Evolutionary conservation across 305 asterid genomes (phyloP).

Genomic region (Caryopteris hybrid): DNA sequence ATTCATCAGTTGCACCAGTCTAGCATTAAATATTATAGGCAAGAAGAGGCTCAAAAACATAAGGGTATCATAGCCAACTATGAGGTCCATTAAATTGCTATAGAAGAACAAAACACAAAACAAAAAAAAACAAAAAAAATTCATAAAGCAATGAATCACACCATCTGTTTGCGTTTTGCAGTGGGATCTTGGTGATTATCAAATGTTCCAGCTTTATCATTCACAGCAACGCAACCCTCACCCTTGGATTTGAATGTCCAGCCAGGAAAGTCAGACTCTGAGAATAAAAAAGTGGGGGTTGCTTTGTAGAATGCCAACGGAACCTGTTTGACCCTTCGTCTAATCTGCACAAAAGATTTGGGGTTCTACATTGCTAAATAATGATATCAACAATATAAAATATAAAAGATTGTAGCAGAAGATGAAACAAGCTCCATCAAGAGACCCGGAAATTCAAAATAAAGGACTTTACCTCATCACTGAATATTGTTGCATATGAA

Average conservation of each 20-base stretch:
- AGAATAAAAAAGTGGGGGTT: conserved; percentile 65
- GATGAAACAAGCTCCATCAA: background rate
- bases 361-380: background rate
- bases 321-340: conserved; percentile 86
- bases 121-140: background rate
- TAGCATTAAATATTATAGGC: no score
- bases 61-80: background rate
- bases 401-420: background rate
- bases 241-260: conserved; percentile 63
- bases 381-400: background rate
- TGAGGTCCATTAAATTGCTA: background rate
- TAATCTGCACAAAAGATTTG: conserved; percentile 43
- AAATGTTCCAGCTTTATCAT: background rate
- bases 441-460: background rate
- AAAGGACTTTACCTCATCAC: conserved; percentile 56
- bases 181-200: conserved; percentile 21
- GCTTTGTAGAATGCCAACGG: conserved; percentile 83
- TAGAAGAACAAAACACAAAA: no score
- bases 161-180: conserved; percentile 43
- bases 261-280: conserved; percentile 70
- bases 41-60: background rate
- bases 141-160: conserved; percentile 10
- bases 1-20: no score
- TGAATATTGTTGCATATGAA: conserved; percentile 76
- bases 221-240: conserved; percentile 9